These are phyloP conservation scores for Luffa aegyptiaca DNA, from an alignment of 306 rosid genomes.

Conservation along the genomic window DNA sequence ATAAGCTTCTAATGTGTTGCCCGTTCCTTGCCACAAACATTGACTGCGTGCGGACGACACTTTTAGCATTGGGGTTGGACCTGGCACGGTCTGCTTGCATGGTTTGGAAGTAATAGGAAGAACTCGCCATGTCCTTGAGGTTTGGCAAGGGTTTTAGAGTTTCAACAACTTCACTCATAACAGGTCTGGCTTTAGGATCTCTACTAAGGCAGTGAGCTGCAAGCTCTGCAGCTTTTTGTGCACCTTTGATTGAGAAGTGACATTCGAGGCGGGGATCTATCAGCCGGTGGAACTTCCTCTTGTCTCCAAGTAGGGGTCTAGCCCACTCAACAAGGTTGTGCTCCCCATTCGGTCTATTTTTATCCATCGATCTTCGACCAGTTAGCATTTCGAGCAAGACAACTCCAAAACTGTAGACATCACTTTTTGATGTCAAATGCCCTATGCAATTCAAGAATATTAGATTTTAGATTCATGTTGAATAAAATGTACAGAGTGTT, in stretches of 20 bases:
- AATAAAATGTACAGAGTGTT: neutral
- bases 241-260: slow-evolving; percentile 83
- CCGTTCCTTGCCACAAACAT: slow-evolving; percentile 50
- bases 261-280: slow-evolving; percentile 93
- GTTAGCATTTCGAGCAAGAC: slow-evolving; percentile 89
- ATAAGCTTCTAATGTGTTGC: slow-evolving; percentile 58
- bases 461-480: neutral
- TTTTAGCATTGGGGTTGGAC: slow-evolving; percentile 49
- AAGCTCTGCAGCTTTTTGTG: slow-evolving; percentile 62
- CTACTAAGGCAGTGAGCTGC: slow-evolving; percentile 82
- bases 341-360: slow-evolving; percentile 86
- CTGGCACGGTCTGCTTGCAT: slow-evolving; percentile 59
- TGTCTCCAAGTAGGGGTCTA: slow-evolving; percentile 63
- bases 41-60: slow-evolving; percentile 42
- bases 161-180: slow-evolving; percentile 73
- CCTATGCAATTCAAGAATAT: slow-evolving; percentile 26
- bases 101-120: slow-evolving; percentile 58
- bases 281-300: slow-evolving; percentile 58
- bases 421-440: slow-evolving; percentile 86
- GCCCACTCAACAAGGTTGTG: slow-evolving; percentile 96
- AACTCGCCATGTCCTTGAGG: slow-evolving; percentile 87
- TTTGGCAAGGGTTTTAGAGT: slow-evolving; percentile 61
- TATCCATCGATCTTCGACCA: slow-evolving; percentile 85
- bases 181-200: slow-evolving; percentile 82
- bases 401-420: slow-evolving; percentile 94